Evolutionary conservation across 2,329 filamentous ascomycete genomes (phyloP).

Genomic region (Paracamarosporium sp.): DNA sequence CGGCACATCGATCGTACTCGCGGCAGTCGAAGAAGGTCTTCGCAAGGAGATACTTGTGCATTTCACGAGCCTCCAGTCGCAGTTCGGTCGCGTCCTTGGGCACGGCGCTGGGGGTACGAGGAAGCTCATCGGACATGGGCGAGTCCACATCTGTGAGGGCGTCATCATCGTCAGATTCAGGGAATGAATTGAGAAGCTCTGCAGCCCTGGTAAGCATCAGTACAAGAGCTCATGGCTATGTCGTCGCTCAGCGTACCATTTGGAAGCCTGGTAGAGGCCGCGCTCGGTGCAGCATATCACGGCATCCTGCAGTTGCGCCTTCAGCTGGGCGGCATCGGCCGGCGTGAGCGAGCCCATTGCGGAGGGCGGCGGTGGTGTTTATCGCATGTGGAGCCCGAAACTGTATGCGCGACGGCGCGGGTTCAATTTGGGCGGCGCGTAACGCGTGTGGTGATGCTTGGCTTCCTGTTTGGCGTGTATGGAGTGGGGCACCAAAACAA

Average conservation of each 20-base stretch:
- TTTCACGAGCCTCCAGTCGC: slow-evolving; percentile 77
- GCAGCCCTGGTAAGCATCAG: slow-evolving; percentile 73
- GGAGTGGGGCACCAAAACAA: slow-evolving; percentile 21
- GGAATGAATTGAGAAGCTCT: slow-evolving; percentile 86
- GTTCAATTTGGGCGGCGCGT: not conserved
- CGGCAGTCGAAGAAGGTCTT: slow-evolving; percentile 95
- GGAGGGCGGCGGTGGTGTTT: not conserved
- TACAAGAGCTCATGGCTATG: slow-evolving; percentile 7
- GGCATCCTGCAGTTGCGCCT: slow-evolving; percentile 80
- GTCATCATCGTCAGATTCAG: slow-evolving; percentile 59
- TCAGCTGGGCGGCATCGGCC: slow-evolving; percentile 64
- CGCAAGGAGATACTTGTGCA: slow-evolving; percentile 84
- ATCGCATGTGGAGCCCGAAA: slow-evolving; percentile 4
- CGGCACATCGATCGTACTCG: slow-evolving; percentile 92
- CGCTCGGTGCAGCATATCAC: slow-evolving; percentile 91
- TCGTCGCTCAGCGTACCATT: slow-evolving; percentile 70
- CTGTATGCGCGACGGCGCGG: not conserved
- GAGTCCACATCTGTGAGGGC: slow-evolving; percentile 67
- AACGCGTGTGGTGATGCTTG: slow-evolving; percentile 29
- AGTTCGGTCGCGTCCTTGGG: slow-evolving; percentile 74
- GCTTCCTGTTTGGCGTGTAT: slow-evolving; percentile 17
- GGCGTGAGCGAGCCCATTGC: slow-evolving; percentile 44
- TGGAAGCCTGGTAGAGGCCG: slow-evolving; percentile 93
- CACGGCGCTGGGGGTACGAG: slow-evolving; percentile 54
- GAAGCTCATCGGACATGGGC: slow-evolving; percentile 62